phyloP scores from a whole-genome alignment of 306 rosid genomes.

The Castanea sativa region DNA sequence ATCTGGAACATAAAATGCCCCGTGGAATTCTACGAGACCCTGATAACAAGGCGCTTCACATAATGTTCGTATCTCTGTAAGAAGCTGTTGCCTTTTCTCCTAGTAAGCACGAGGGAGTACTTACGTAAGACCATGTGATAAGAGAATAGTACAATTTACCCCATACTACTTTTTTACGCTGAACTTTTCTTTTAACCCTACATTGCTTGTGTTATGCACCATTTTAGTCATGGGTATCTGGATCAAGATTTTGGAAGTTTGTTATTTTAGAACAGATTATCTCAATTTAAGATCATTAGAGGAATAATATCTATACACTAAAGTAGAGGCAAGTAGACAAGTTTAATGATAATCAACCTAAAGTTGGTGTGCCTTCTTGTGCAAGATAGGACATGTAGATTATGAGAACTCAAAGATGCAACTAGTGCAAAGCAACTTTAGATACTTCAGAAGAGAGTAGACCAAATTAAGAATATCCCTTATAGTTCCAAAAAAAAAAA shows the following conservation, averaged over 20 bases:
- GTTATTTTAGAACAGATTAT: not conserved
- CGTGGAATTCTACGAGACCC: slow-evolving; percentile 97
- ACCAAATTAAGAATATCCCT: no score
- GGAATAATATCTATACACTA: slow-evolving; percentile 2
- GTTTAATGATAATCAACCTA: not conserved
- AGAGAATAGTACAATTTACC: not conserved
- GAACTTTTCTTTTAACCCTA: not conserved
- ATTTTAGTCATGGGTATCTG: not conserved
- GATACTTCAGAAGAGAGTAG: no score
- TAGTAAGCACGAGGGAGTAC: slow-evolving; percentile 29
- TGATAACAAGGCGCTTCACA: slow-evolving; percentile 91
- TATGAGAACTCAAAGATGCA: not conserved
- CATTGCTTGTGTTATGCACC: not conserved
- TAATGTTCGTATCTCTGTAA: slow-evolving; percentile 89
- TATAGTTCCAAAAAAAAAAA: no score
- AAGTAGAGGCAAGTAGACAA: not conserved
- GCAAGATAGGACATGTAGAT: not conserved
- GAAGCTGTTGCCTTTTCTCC: slow-evolving; percentile 98
- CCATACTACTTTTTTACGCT: not conserved
- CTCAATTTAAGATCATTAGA: slow-evolving; percentile 1
- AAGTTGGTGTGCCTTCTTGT: not conserved
- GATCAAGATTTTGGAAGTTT: not conserved
- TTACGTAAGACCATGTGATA: not conserved
- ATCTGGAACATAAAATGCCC: slow-evolving; percentile 96
- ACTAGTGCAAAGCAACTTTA: not conserved